Percentiles rank a stretch among this genome's conserved stretches.
phyloP scores from a whole-genome alignment of 1,284 basidiomycete genomes.

The Neotropicomus parvogracilis region DNA sequence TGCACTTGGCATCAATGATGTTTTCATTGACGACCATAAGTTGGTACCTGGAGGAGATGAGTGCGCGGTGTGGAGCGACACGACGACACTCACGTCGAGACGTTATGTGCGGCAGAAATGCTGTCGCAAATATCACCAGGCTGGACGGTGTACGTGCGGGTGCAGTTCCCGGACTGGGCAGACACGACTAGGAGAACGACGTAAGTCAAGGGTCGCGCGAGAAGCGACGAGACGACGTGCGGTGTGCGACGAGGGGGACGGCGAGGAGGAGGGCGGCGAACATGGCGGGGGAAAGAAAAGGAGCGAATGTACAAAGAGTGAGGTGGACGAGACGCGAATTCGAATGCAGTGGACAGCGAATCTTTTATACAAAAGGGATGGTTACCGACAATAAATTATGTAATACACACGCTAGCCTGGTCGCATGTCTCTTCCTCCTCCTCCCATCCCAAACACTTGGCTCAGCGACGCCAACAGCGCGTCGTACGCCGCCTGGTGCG shows the following conservation, averaged over 20 bases:
- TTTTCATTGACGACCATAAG: slow-evolving; percentile 57
- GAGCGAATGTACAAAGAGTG: slow-evolving; percentile 14
- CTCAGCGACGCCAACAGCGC: slow-evolving; percentile 50
- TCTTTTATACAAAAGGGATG: background rate
- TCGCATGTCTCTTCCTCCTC: slow-evolving; percentile 14
- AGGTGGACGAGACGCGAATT: no score
- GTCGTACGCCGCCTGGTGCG: slow-evolving; percentile 66
- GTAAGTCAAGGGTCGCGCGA: slow-evolving; percentile 6
- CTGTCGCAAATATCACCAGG: slow-evolving; percentile 63
- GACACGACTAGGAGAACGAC: slow-evolving; percentile 33
- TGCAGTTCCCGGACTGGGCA: slow-evolving; percentile 44
- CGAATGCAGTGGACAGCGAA: no score
- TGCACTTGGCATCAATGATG: slow-evolving; percentile 50
- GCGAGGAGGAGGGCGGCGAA: slow-evolving; percentile 45
- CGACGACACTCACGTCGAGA: slow-evolving; percentile 52
- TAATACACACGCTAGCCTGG: slow-evolving; percentile 19
- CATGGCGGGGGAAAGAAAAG: slow-evolving; percentile 35
- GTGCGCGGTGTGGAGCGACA: background rate
- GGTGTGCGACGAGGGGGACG: slow-evolving; percentile 41
- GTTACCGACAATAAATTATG: slow-evolving; percentile 15
- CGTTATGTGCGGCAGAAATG: slow-evolving; percentile 62
- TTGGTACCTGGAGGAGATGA: slow-evolving; percentile 54
- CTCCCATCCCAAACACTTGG: slow-evolving; percentile 41
- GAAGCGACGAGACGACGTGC: slow-evolving; percentile 32
- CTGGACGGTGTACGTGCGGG: slow-evolving; percentile 57